These are phyloP conservation scores for Backusella psychrophila DNA, from an alignment of 192 early-diverging fungal species.

Conservation along the genomic window DNA sequence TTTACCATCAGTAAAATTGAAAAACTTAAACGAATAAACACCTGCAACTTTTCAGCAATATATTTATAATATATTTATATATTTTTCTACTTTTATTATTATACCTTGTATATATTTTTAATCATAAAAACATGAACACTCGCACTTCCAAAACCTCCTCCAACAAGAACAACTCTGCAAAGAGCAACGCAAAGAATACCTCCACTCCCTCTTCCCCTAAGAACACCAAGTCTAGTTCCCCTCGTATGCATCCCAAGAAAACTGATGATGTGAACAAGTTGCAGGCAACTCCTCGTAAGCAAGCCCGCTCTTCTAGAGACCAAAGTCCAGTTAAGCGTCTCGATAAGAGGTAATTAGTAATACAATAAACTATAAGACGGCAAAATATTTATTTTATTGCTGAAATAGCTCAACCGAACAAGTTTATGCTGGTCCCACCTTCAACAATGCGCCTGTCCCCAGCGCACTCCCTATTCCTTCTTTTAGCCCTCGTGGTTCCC, in stretches of 20 bases:
- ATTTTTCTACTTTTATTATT: background rate
- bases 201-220: background rate
- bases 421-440: constrained; percentile 55
- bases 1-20: constrained; percentile 4
- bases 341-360: constrained; percentile 7
- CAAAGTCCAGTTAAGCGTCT: background rate
- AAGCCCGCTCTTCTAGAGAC: background rate
- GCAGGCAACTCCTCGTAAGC: background rate
- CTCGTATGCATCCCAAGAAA: constrained; percentile 6
- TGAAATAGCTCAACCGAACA: background rate
- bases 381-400: background rate
- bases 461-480: constrained; percentile 51
- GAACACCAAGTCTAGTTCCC: background rate
- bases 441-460: constrained; percentile 54
- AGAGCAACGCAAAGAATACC: background rate
- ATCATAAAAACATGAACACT: constrained; percentile 2
- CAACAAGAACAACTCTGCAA: constrained; percentile 4
- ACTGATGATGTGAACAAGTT: constrained; percentile 1
- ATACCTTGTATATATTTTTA: constrained; percentile 2
- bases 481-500: constrained; percentile 30
- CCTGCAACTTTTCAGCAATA: background rate
- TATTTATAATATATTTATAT: constrained; percentile 9
- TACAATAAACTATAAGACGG: background rate
- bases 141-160: constrained; percentile 1
- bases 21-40: background rate